Conservation (phyloP, 2,329 filamentous ascomycete genomes). For the Xylaria sp. region DNA sequence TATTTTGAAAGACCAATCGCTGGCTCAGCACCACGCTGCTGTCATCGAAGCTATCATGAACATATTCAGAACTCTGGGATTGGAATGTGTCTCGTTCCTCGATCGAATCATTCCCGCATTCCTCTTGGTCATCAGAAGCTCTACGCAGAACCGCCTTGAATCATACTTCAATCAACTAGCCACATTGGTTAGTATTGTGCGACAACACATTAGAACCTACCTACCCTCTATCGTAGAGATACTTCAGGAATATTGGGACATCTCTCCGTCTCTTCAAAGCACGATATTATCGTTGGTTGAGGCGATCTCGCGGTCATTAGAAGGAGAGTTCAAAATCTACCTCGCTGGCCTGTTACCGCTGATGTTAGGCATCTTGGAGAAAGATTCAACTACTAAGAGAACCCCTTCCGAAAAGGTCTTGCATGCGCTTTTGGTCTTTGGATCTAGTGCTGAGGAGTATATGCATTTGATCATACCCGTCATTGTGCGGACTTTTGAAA, state of each 20-base stretch:
- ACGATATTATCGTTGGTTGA: constrained; percentile 94
- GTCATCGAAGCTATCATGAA: constrained; percentile 99
- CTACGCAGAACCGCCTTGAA: constrained; percentile 80
- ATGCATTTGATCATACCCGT: constrained; percentile 99
- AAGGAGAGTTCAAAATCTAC: constrained; percentile 98
- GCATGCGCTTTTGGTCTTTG: constrained; percentile 95
- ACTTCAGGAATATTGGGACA: constrained; percentile 90
- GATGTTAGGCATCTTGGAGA: constrained; percentile 94
- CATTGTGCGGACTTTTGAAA: constrained; percentile 94
- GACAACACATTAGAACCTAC: constrained; percentile 94
- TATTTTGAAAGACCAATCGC: constrained; percentile 88
- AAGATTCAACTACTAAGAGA: constrained; percentile 80
- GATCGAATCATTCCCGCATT: constrained; percentile 95
- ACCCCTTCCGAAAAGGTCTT: constrained; percentile 88
- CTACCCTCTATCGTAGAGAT: constrained; percentile 86
- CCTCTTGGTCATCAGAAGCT: constrained; percentile 85
- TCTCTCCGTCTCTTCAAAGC: constrained; percentile 80
- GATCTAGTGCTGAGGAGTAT: constrained; percentile 94
- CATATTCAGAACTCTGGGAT: constrained; percentile 93
- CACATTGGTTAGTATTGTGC: constrained; percentile 91
- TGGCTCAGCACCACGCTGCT: constrained; percentile 89
- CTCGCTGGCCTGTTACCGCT: constrained; percentile 87
- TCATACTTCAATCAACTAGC: constrained; percentile 98
- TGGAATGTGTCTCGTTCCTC: constrained; percentile 96
- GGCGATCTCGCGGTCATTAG: constrained; percentile 89